A percentile compares a stretch with the other conserved stretches of the same genome.
Evolutionary conservation across 345 rosid species (phyloP).

Genomic region (Eutrema heterophyllum): DNA sequence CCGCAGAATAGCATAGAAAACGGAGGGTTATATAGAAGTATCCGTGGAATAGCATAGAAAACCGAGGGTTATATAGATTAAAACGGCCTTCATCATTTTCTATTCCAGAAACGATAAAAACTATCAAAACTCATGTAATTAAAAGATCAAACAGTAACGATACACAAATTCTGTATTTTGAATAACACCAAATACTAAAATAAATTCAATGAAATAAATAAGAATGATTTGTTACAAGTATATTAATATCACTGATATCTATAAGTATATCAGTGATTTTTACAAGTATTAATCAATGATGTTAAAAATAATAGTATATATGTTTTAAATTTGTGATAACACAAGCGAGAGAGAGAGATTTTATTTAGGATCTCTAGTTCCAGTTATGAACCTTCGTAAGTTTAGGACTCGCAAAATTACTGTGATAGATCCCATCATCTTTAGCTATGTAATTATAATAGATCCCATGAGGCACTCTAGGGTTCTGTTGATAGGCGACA

Average conservation of each 20-base stretch:
- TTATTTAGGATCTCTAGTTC: not conserved
- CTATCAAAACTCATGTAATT: not conserved
- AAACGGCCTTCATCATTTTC: not conserved
- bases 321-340: not conserved
- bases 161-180: not conserved
- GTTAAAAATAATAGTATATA: not conserved
- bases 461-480: not conserved
- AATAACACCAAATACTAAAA: not conserved
- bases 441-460: not conserved
- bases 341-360: not conserved
- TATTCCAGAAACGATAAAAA: not conserved
- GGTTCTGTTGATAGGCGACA: constrained; percentile 3
- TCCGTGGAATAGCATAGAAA: no score
- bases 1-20: no score
- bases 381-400: not conserved
- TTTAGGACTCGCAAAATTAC: not conserved
- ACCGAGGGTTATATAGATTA: not conserved
- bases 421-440: constrained; percentile 20
- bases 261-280: not conserved
- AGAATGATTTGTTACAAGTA: not conserved
- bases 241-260: not conserved
- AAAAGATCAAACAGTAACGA: not conserved
- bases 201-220: not conserved
- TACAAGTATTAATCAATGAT: not conserved
- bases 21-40: no score